These are phyloP conservation scores for Scutellaria galericulata DNA, from an alignment of 257 asterid species.

Conservation along the genomic window DNA sequence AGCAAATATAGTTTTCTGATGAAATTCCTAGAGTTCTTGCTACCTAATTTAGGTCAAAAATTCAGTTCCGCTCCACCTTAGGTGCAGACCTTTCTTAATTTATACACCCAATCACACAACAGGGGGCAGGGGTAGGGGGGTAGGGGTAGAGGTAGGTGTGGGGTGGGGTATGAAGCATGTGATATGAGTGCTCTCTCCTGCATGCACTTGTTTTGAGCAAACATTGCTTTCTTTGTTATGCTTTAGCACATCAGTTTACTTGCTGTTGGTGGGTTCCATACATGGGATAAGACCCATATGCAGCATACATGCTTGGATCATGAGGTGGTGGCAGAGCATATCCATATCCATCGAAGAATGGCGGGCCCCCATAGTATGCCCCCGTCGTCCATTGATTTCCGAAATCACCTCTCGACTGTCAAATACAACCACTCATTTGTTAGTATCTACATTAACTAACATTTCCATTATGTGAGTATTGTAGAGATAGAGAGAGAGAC, in stretches of 20 bases:
- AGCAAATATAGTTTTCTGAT: conserved; percentile 47
- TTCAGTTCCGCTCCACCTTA: conserved; percentile 61
- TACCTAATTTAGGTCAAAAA: conserved; percentile 68
- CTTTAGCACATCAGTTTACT: conserved; percentile 60
- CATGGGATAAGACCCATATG: conserved; percentile 82
- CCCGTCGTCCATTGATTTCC: conserved; percentile 92
- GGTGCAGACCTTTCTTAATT: conserved; percentile 42
- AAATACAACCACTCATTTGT: neutral
- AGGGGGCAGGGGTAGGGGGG: neutral
- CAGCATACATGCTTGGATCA: conserved; percentile 81
- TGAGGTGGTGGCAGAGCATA: conserved; percentile 74
- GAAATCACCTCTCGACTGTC: conserved; percentile 69
- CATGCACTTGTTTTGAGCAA: neutral
- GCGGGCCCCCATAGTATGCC: conserved; percentile 84
- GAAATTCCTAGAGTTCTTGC: conserved; percentile 34
- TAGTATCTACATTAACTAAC: no score
- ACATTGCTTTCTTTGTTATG: neutral
- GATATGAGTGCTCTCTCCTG: conserved; percentile 17
- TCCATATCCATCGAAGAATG: conserved; percentile 80
- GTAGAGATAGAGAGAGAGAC: no score
- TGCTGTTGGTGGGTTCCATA: conserved; percentile 90
- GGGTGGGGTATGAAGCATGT: conserved; percentile 31
- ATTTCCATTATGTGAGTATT: no score
- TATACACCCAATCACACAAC: conserved; percentile 46
- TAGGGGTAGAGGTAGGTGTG: neutral